Conservation (phyloP, 768 basidiomycete genomes). For the Suillus clintonianus region DNA sequence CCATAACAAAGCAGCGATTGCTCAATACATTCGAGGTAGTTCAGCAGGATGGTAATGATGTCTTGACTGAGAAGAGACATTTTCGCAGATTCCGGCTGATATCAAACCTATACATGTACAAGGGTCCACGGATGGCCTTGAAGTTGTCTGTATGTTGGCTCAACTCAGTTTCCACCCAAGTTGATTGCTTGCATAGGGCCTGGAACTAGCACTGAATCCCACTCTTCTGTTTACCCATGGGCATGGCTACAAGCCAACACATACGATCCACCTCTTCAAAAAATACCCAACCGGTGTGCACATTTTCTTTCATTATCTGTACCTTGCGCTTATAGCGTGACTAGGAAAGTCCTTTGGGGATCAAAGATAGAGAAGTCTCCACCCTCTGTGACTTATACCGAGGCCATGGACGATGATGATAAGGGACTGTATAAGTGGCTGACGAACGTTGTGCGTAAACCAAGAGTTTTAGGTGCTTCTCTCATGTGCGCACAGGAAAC, state of each 20-base stretch:
- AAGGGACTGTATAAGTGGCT: constrained; percentile 80
- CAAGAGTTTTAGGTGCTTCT: not conserved
- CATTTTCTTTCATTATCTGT: constrained; percentile 2
- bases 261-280: constrained; percentile 68
- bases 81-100: constrained; percentile 69
- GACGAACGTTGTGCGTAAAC: constrained; percentile 64
- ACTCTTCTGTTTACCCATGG: constrained; percentile 88
- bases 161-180: not conserved
- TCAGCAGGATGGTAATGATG: not conserved
- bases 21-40: constrained; percentile 81
- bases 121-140: constrained; percentile 61
- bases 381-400: constrained; percentile 71
- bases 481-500: constrained; percentile 53
- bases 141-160: constrained; percentile 66
- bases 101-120: constrained; percentile 64
- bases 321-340: not conserved
- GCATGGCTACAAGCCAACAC: constrained; percentile 77
- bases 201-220: constrained; percentile 42
- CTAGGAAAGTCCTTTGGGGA: constrained; percentile 78
- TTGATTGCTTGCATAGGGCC: constrained; percentile 19
- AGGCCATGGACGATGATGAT: constrained; percentile 68
- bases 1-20: constrained; percentile 87
- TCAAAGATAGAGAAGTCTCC: constrained; percentile 71
- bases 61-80: constrained; percentile 1
- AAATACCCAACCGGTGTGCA: constrained; percentile 45